Conservation (phyloP, 441 rosid species). For the Codiaeum variegatum region DNA sequence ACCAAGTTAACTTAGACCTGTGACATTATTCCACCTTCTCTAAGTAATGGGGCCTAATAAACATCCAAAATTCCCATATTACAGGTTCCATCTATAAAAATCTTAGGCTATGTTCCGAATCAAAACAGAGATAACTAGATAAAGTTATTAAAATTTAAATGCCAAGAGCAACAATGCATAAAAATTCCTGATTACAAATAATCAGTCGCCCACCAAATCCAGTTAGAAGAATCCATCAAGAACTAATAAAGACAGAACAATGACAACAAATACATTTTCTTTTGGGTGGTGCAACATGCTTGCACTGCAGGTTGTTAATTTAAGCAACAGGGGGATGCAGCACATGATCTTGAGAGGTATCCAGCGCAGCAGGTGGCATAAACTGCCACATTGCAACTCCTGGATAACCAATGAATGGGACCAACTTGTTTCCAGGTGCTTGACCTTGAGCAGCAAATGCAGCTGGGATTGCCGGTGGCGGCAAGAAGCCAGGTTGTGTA, state of each 20-base stretch:
- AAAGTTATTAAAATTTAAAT: conserved; percentile 45
- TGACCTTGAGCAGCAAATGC: conserved; percentile 80
- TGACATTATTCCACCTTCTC: not conserved
- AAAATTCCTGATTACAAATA: conserved; percentile 20
- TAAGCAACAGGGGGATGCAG: conserved; percentile 99
- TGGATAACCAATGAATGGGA: conserved; percentile 89
- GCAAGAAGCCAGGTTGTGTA: conserved; percentile 71
- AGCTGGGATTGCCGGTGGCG: conserved; percentile 72
- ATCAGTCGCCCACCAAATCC: conserved; percentile 37
- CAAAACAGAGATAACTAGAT: not conserved
- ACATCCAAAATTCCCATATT: not conserved
- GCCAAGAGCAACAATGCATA: conserved; percentile 26
- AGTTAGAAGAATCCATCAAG: conserved; percentile 33
- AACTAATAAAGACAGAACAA: conserved; percentile 34
- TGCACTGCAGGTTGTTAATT: conserved; percentile 27
- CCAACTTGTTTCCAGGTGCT: conserved; percentile 84
- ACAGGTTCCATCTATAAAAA: not conserved
- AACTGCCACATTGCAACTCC: conserved; percentile 99
- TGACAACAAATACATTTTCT: conserved; percentile 29
- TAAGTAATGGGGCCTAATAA: not conserved
- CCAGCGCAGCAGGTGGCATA: conserved; percentile 96
- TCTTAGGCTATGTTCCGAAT: too few relatives aligned
- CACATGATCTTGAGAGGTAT: conserved; percentile 97
- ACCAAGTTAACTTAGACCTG: not conserved
- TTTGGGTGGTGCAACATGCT: conserved; percentile 31